A percentile compares a stretch with the other conserved stretches of the same genome.
Conservation (phyloP, 78 protist genomes). For the Tieghemostelium lacteum region DNA sequence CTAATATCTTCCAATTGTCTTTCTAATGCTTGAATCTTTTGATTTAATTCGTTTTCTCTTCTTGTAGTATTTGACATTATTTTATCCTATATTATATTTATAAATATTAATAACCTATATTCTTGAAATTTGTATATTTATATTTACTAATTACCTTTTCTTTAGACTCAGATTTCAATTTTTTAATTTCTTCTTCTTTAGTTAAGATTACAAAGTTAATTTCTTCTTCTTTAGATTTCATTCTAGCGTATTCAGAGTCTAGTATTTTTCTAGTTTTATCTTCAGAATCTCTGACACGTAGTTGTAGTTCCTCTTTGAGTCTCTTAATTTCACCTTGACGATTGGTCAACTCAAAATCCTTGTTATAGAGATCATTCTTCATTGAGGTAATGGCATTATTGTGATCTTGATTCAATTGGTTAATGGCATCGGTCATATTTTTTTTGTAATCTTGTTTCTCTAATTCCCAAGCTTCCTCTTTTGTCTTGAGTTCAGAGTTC, state of each 20-base stretch:
- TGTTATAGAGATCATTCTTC: not conserved
- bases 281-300: slow-evolving; percentile 27
- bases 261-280: slow-evolving; percentile 40
- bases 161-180: slow-evolving; percentile 14
- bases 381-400: not conserved
- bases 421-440: slow-evolving; percentile 18
- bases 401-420: slow-evolving; percentile 33
- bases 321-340: slow-evolving; percentile 24
- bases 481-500: slow-evolving; percentile 19
- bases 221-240: slow-evolving; percentile 50
- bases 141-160: slow-evolving; percentile 42
- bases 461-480: slow-evolving; percentile 18
- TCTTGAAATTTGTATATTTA: not conserved
- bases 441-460: not conserved
- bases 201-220: not conserved
- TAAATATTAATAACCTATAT: not conserved
- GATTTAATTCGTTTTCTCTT: slow-evolving; percentile 54
- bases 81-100: slow-evolving; percentile 35
- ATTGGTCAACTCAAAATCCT: slow-evolving; percentile 2
- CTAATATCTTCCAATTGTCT: slow-evolving; percentile 74
- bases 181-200: slow-evolving; percentile 68
- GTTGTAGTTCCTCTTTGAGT: slow-evolving; percentile 24
- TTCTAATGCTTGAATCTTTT: slow-evolving; percentile 40
- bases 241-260: slow-evolving; percentile 36
- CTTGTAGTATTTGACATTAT: not conserved